Evolutionary conservation across 768 basidiomycete species (phyloP).

Genomic region (Dentipellis fragilis): DNA sequence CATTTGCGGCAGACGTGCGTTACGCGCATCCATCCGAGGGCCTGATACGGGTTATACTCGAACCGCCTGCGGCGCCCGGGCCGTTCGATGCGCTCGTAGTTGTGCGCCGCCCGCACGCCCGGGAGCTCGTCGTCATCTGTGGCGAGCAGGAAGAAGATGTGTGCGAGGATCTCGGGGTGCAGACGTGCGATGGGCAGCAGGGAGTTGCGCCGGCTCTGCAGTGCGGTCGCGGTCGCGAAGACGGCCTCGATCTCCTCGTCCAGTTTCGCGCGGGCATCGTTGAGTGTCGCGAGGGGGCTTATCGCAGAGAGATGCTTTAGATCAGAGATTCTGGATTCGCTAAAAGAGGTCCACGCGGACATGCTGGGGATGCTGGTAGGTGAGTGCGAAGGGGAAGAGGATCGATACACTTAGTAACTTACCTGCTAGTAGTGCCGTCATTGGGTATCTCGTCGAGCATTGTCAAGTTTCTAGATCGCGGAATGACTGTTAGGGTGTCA

Average conservation of each 20-base stretch:
- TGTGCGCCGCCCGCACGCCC: not conserved
- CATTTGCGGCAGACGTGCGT: conserved; percentile 1
- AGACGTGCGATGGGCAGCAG: not conserved
- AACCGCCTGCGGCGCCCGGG: not conserved
- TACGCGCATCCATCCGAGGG: not conserved
- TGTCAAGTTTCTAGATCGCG: no score
- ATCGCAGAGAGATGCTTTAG: not conserved
- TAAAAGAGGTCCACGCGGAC: not conserved
- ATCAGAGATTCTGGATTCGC: not conserved
- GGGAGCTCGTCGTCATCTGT: not conserved
- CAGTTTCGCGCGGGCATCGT: not conserved
- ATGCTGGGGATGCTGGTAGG: not conserved
- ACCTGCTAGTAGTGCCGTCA: no score
- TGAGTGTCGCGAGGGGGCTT: not conserved
- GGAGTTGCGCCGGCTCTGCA: not conserved
- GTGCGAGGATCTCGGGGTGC: not conserved
- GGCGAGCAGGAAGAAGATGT: not conserved
- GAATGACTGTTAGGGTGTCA: no score
- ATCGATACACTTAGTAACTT: no score
- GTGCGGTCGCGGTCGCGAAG: not conserved
- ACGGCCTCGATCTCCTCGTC: not conserved
- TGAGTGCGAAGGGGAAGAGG: no score
- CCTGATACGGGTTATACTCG: not conserved
- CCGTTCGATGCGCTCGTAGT: not conserved
- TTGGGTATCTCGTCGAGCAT: no score